phyloP scores from a whole-genome alignment of 768 basidiomycete species.

The Xerocomellus dryophilus region DNA sequence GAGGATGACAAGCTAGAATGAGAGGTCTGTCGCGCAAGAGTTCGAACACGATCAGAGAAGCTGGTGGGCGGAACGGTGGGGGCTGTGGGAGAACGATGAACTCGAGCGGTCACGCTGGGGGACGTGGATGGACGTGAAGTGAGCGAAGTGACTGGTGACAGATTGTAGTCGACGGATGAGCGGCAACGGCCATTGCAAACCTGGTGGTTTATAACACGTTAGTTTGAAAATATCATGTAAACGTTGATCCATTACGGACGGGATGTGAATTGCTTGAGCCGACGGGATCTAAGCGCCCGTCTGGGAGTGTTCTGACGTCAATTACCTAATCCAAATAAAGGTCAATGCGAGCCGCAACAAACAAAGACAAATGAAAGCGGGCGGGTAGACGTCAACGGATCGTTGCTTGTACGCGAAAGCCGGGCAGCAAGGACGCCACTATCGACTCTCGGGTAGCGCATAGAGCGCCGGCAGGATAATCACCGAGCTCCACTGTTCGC shows the following conservation, averaged over 20 bases:
- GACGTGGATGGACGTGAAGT: slow-evolving; percentile 13
- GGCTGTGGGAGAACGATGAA: slow-evolving; percentile 8
- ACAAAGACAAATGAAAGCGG: slow-evolving; percentile 14
- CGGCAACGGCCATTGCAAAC: neutral
- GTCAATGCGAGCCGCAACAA: slow-evolving; percentile 6
- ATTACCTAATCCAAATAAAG: slow-evolving; percentile 28
- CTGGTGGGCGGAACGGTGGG: slow-evolving; percentile 20
- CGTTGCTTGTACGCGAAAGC: neutral
- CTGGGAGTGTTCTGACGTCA: slow-evolving; percentile 11
- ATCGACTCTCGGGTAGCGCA: neutral
- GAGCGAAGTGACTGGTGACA: neutral
- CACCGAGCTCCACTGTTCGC: slow-evolving; percentile 19
- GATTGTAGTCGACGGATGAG: slow-evolving; percentile 1
- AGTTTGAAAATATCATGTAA: slow-evolving; percentile 12
- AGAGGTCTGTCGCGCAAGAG: slow-evolving; percentile 8
- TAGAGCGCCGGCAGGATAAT: slow-evolving; percentile 17
- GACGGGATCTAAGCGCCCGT: slow-evolving; percentile 19
- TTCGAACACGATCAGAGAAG: slow-evolving; percentile 14
- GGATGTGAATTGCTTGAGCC: slow-evolving; percentile 11
- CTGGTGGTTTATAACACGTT: slow-evolving; percentile 25
- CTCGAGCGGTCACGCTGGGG: neutral
- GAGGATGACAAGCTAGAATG: slow-evolving; percentile 4
- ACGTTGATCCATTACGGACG: slow-evolving; percentile 20
- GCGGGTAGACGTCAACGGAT: slow-evolving; percentile 3
- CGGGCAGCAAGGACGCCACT: neutral